phyloP scores from a whole-genome alignment of 2,329 filamentous ascomycete genomes.

The Pseudogymnoascus verrucosus region DNA sequence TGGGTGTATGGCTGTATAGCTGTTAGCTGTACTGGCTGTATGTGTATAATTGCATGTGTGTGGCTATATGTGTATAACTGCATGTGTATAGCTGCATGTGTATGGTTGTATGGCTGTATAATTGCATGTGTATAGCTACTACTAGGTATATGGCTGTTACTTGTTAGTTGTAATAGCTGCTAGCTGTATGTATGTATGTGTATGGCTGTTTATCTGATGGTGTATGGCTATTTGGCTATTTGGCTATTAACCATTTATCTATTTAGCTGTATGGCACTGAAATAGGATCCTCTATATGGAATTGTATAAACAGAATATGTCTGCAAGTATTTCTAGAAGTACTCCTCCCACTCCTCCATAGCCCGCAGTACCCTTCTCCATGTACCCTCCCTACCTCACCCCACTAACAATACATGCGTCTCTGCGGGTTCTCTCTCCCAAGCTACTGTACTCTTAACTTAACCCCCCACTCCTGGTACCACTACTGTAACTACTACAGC shows the following conservation, averaged over 20 bases:
- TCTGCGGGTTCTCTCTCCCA: neutral
- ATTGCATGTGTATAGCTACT: neutral
- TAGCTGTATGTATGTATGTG: neutral
- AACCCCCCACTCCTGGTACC: neutral
- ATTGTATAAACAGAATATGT: neutral
- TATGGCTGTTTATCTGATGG: neutral
- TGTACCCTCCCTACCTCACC: neutral
- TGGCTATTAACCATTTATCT: no score
- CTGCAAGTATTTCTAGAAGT: no score
- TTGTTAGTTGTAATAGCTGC: no score
- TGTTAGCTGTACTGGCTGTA: neutral
- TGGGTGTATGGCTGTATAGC: neutral
- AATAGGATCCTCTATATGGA: neutral
- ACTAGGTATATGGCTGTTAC: neutral
- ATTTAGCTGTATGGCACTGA: neutral
- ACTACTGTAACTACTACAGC: neutral
- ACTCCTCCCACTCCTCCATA: neutral
- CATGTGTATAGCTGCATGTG: no score
- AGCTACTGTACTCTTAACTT: conserved; percentile 1
- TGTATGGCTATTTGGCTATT: neutral
- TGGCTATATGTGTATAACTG: no score
- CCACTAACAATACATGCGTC: neutral
- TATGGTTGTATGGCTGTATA: no score
- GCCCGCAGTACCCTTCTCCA: neutral
- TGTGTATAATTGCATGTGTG: no score